These are phyloP conservation scores for Fusarium palustre DNA, from an alignment of 2,329 filamentous ascomycete species.

Conservation along the genomic window DNA sequence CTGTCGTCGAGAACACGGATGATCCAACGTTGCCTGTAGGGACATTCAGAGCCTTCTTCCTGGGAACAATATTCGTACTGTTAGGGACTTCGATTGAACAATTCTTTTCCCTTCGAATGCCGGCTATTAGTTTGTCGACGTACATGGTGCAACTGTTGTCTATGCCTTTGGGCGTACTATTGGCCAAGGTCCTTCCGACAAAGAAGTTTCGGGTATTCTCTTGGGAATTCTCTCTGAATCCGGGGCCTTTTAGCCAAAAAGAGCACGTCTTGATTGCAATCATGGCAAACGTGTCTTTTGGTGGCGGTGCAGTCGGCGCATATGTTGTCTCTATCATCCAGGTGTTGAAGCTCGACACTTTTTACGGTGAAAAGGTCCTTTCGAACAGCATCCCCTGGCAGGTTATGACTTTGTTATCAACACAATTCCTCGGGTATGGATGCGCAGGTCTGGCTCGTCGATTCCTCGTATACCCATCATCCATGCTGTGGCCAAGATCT, in stretches of 20 bases:
- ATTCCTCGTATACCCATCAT: conserved; percentile 62
- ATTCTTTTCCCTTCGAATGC: conserved; percentile 57
- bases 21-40: conserved; percentile 55
- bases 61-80: conserved; percentile 54
- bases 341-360: conserved; percentile 58
- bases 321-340: conserved; percentile 61
- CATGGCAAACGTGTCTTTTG: conserved; percentile 65
- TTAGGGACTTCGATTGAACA: conserved; percentile 43
- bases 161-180: conserved; percentile 53
- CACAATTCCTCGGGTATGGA: conserved; percentile 65
- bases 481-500: conserved; percentile 63
- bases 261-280: conserved; percentile 67
- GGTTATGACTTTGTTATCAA: conserved; percentile 58
- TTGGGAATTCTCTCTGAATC: conserved; percentile 55
- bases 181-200: conserved; percentile 44
- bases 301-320: conserved; percentile 48
- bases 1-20: conserved; percentile 59
- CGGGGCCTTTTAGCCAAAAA: conserved; percentile 64
- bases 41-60: conserved; percentile 56
- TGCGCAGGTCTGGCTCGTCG: conserved; percentile 60
- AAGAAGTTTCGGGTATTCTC: conserved; percentile 6
- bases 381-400: conserved; percentile 57
- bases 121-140: conserved; percentile 54
- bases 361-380: conserved; percentile 56
- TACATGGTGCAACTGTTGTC: conserved; percentile 57